phyloP scores from a whole-genome alignment of 176 grass and related monocot species.

The Melocanna baccifera region DNA sequence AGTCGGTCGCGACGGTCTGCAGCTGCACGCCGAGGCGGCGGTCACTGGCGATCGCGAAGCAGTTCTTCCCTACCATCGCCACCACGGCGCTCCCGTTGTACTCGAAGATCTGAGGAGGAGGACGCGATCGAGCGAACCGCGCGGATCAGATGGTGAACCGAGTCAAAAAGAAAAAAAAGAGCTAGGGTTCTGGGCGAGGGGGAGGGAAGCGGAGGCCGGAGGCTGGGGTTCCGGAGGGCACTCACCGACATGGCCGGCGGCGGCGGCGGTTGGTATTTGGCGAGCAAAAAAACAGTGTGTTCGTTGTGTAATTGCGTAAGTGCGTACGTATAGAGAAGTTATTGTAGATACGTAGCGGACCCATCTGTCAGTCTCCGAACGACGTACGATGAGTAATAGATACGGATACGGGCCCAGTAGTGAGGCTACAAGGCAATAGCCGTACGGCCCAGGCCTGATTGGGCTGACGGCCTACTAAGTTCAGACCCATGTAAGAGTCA shows the following conservation, averaged over 20 bases:
- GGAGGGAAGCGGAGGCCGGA: background rate
- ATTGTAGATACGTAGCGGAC: background rate
- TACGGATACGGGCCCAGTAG: background rate
- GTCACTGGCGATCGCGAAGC: background rate
- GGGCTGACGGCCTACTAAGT: too few species aligned
- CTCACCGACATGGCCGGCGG: slow-evolving; percentile 62
- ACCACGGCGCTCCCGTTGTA: background rate
- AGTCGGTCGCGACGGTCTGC: background rate
- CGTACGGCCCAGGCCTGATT: background rate
- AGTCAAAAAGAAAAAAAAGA: background rate
- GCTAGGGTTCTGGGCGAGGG: background rate
- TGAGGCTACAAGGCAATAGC: background rate
- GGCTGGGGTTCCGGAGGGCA: background rate
- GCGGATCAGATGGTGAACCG: background rate
- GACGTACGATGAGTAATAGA: background rate
- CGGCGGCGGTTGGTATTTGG: slow-evolving; percentile 19
- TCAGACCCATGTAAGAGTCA: background rate
- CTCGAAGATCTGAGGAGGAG: background rate
- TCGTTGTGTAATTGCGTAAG: background rate
- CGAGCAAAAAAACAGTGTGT: background rate
- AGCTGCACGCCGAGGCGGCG: background rate
- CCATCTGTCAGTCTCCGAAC: background rate
- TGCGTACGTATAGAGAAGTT: background rate
- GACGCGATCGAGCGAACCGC: background rate
- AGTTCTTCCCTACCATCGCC: background rate